Evolutionary conservation across 2,329 filamentous ascomycete species (phyloP).

Genomic region (Mollisia scopiformis): DNA sequence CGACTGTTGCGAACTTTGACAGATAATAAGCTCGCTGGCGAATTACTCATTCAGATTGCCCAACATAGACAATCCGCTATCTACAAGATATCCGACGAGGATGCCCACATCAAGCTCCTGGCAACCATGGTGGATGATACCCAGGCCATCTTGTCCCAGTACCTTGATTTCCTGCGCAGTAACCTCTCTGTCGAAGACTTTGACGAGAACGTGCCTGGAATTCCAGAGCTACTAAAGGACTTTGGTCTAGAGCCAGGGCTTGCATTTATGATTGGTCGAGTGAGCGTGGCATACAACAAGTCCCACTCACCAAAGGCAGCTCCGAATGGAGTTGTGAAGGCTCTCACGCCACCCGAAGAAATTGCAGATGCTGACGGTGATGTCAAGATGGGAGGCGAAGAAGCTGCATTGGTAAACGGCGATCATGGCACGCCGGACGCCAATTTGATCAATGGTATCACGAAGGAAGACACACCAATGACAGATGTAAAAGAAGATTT

Average conservation of each 20-base stretch:
- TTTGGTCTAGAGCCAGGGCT: conserved; percentile 80
- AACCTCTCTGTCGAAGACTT: conserved; percentile 79
- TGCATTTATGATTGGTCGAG: conserved; percentile 82
- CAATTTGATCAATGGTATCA: conserved; percentile 11
- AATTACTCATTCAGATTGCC: conserved; percentile 85
- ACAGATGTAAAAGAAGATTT: conserved; percentile 36
- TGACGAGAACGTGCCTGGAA: conserved; percentile 74
- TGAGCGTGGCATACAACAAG: conserved; percentile 72
- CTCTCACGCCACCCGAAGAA: conserved; percentile 6
- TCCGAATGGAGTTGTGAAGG: conserved; percentile 28
- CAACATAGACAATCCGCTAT: conserved; percentile 89
- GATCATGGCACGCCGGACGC: not conserved
- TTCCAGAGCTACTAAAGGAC: conserved; percentile 73
- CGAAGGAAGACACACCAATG: conserved; percentile 43
- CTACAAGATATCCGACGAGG: conserved; percentile 70
- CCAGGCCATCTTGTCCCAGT: conserved; percentile 82
- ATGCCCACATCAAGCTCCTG: conserved; percentile 85
- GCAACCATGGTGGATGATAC: conserved; percentile 90
- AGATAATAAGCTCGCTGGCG: conserved; percentile 76
- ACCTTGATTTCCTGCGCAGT: conserved; percentile 83
- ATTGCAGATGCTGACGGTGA: conserved; percentile 59
- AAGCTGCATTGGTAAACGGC: conserved; percentile 16
- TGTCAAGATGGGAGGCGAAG: conserved; percentile 39
- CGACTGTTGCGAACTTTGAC: conserved; percentile 80
- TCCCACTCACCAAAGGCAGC: conserved; percentile 24